Conservation (phyloP, 176 grass and related monocot genomes). For the Musa acuminata region DNA sequence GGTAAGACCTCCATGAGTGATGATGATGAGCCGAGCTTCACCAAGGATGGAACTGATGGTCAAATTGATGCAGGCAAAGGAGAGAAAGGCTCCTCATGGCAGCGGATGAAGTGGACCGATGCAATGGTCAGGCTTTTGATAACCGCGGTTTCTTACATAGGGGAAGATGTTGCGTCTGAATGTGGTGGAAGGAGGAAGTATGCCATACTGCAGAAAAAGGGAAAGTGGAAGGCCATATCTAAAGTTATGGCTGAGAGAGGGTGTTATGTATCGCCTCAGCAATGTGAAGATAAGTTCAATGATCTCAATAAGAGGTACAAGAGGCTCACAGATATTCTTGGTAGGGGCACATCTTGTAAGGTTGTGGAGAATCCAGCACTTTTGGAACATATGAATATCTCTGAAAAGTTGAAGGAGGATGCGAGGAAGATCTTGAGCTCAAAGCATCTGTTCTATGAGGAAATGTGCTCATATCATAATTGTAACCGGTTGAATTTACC, state of each 20-base stretch:
- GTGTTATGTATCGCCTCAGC: constrained; percentile 77
- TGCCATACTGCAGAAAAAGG: constrained; percentile 79
- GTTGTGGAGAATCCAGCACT: constrained; percentile 61
- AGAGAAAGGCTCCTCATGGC: constrained; percentile 58
- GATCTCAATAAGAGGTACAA: constrained; percentile 97
- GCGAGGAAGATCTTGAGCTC: constrained; percentile 81
- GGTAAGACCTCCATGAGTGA: constrained; percentile 41
- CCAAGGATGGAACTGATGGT: constrained; percentile 28
- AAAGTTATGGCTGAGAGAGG: constrained; percentile 76
- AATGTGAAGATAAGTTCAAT: constrained; percentile 95
- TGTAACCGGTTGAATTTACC: constrained; percentile 66
- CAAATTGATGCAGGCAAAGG: constrained; percentile 26
- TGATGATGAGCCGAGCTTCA: background rate
- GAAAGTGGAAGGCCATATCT: constrained; percentile 87
- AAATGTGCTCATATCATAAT: constrained; percentile 97
- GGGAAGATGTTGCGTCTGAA: constrained; percentile 57
- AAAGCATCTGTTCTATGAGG: constrained; percentile 79
- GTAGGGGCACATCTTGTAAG: constrained; percentile 48
- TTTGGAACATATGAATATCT: constrained; percentile 62
- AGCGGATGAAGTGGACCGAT: constrained; percentile 96
- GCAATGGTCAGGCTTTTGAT: constrained; percentile 79
- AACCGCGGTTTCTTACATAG: constrained; percentile 67
- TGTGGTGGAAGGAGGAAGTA: constrained; percentile 44
- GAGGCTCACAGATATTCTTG: constrained; percentile 24
- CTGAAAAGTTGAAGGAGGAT: constrained; percentile 80